These are phyloP conservation scores for Penicillium chermesinum DNA, from an alignment of 495 filamentous ascomycete species.

Conservation along the genomic window DNA sequence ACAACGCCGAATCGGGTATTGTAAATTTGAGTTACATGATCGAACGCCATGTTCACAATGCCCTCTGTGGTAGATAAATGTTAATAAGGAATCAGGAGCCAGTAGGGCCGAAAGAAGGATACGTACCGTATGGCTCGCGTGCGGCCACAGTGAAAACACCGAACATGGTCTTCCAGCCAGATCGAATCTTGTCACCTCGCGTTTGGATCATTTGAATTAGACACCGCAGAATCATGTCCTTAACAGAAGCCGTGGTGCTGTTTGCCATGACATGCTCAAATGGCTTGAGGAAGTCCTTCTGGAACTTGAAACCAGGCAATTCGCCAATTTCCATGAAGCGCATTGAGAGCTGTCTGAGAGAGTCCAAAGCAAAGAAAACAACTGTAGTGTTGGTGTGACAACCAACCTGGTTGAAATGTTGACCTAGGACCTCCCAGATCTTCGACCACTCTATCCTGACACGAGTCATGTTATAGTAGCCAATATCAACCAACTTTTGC, in stretches of 20 bases:
- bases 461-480: slow-evolving; percentile 98
- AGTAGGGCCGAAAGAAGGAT: too few relatives aligned
- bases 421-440: slow-evolving; percentile 92
- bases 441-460: slow-evolving; percentile 97
- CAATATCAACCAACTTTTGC: slow-evolving; percentile 97
- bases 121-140: slow-evolving; percentile 73
- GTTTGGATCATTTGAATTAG: slow-evolving; percentile 99
- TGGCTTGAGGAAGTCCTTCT: slow-evolving; percentile 97
- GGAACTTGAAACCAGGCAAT: slow-evolving; percentile 97
- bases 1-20: slow-evolving; percentile 95
- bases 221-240: slow-evolving; percentile 97
- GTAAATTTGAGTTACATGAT: slow-evolving; percentile 97
- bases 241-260: slow-evolving; percentile 81
- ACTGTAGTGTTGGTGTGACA: slow-evolving; percentile 93
- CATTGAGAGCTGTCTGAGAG: slow-evolving; percentile 92
- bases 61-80: slow-evolving; percentile 51
- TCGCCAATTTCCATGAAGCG: slow-evolving; percentile 98
- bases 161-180: slow-evolving; percentile 99
- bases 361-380: slow-evolving; percentile 95
- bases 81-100: background rate
- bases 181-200: slow-evolving; percentile 89
- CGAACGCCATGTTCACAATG: slow-evolving; percentile 93
- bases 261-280: slow-evolving; percentile 98
- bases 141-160: slow-evolving; percentile 96
- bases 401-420: slow-evolving; percentile 96